Evolutionary conservation across 805 yeast species (phyloP), one percentile per base, ranked within the genome.

Genomic region (Candida chauliodis): DNA sequence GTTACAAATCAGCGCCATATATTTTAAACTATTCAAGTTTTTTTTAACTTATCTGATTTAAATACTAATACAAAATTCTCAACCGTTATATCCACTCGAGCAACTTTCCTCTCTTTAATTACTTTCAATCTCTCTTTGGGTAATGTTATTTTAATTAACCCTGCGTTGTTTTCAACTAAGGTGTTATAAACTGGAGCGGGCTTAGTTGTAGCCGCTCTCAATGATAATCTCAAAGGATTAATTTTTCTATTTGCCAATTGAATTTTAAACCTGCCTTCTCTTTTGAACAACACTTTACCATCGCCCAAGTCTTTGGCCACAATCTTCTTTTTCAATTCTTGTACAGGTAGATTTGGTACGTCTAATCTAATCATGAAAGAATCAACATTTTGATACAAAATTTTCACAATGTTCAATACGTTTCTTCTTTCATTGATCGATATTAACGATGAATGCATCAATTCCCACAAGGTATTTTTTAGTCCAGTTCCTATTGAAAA

Each of bases 311-410:
- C 49, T 46, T 71, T 73, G 0, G 88, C 86, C 6, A 75, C 77
- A 17, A 93, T 64, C 46, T 76, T 78, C 46, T 76, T 78, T 53
- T 77, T 81, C 34, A 69, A 48, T 37, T 69, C 73, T 22, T 52
- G 56, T 18, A 61, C 44, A 20, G 68, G 63, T 37, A 78, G 79
- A 47, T 79, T 72, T 2, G 96, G 96, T 10, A 79, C 61, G 5
- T 78, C 73, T 16, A 89, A 61, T 3, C 63, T 72, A 2, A 88
- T 88, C n/a, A 74, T 52, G 31, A 81, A 71, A 2, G 77, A 68
- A 45, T 84, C 81, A 21, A 64, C 59, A 5, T 89, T 76, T 27
- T 73, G 73, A 49, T 78, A 85, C 19, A 91, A 59, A 7, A 91
- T 73, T 29, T 78, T 77, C 37, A 85, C 68, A 3, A 86, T 51